Base-by-base conservation (phyloP, 1,284 basidiomycete species). In the Omphalotus olearius region DNA sequence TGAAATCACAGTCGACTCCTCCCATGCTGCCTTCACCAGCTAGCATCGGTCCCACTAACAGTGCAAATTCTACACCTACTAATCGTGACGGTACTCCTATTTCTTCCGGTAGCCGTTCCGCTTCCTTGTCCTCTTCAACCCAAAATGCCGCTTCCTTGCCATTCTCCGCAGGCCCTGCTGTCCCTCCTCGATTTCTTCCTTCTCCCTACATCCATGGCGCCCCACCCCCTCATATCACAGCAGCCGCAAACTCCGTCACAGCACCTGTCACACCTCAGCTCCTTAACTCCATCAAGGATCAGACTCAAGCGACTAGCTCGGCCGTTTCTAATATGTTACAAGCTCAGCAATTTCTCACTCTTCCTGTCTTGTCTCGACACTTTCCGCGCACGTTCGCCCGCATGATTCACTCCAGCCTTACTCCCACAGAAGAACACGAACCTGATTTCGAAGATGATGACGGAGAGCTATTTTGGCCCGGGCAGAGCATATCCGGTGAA, bases 371-470 rank as follows among this genome's bases (percentile, higher is more conserved):
- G 65, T 72, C 79, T 3, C 79, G 79, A 40, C 79, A 82, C 66
- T 90, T 85, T 66, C 87, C 87, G 16, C 75, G 70, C 33, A 90
- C 87, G 1, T 88, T 85, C 63, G 75, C 81, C 14, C 81, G 87
- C 47, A 76, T 89, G 72, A 71, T 85, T 53, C 69, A 79, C 55
- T 79, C 83, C 20, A 80, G 78, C n/a, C 68, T 88, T 38, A 69
- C 72, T 1, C 70, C 76, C 0, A 71, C 72, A 11, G 87, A 90
- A 58, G 87, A 90, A 64, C 75, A 82, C 52, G 85, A 88, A 58
- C 83, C 85, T 6, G 87, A 89, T 56, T 80, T 89, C 52, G 87
- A 89, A 62, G 87, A 90, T 58, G 82, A 85, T 57, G 87, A 88
- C 62, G 85, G 87, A 55, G 88, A 89, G 60, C 71, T 90, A 14